A percentile compares a stretch with the other conserved stretches of the same genome.
Conservation (phyloP, 2,329 filamentous ascomycete species). For the Claviceps pusilla region DNA sequence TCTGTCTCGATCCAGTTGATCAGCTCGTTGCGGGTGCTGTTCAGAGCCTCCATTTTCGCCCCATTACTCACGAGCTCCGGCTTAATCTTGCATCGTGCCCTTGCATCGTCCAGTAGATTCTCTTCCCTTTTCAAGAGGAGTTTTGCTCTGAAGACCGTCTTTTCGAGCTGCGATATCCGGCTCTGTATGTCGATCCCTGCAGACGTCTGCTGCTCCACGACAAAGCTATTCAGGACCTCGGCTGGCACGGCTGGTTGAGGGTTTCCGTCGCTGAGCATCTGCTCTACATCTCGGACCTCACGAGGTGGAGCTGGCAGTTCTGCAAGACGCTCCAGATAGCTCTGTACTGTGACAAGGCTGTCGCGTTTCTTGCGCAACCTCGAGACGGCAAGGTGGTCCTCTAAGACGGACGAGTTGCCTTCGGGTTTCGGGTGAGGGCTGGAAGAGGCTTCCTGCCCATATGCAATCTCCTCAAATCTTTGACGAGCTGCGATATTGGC, state of each 20-base stretch:
- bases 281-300: slow-evolving; percentile 33
- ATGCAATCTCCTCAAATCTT: slow-evolving; percentile 27
- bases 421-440: slow-evolving; percentile 4
- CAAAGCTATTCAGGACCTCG: slow-evolving; percentile 35
- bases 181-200: slow-evolving; percentile 28
- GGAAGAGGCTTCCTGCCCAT: slow-evolving; percentile 5
- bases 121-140: slow-evolving; percentile 42
- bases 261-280: slow-evolving; percentile 29
- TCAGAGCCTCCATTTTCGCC: slow-evolving; percentile 37
- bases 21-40: slow-evolving; percentile 40
- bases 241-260: slow-evolving; percentile 36
- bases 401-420: slow-evolving; percentile 19
- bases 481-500: slow-evolving; percentile 36
- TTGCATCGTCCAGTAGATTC: slow-evolving; percentile 34
- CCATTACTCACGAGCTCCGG: slow-evolving; percentile 22
- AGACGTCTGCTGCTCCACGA: slow-evolving; percentile 24
- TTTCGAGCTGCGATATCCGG: slow-evolving; percentile 39
- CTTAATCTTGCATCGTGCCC: slow-evolving; percentile 21
- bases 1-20: slow-evolving; percentile 53
- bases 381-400: slow-evolving; percentile 36
- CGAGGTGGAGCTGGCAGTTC: slow-evolving; percentile 36
- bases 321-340: slow-evolving; percentile 33
- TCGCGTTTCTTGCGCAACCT: slow-evolving; percentile 37
- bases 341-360: slow-evolving; percentile 33
- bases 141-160: slow-evolving; percentile 42